Evolutionary conservation across 2,329 filamentous ascomycete genomes (phyloP).

Genomic region (Lasiodiplodia hormozganensis): DNA sequence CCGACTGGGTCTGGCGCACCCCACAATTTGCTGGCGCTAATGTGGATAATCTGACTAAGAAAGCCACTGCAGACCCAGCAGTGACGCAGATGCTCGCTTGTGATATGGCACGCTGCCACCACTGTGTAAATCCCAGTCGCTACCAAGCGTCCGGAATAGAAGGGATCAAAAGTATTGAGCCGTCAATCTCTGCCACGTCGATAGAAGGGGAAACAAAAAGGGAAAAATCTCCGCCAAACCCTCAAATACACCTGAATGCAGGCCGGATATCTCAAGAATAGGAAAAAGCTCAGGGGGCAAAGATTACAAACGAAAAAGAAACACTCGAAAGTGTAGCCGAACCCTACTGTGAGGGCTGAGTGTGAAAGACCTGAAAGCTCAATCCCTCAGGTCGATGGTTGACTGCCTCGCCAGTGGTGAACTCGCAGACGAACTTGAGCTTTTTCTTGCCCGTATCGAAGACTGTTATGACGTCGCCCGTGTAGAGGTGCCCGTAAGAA

Average conservation of each 20-base stretch:
- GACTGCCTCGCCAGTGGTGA: slow-evolving; percentile 49
- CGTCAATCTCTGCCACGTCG: neutral
- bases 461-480: slow-evolving; percentile 78
- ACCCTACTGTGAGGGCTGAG: neutral
- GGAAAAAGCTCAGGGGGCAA: neutral
- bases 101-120: neutral
- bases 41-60: neutral
- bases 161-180: neutral
- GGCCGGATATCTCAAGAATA: slow-evolving; percentile 10
- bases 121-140: neutral
- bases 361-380: neutral
- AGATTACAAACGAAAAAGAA: neutral
- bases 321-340: too few species aligned
- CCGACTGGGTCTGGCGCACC: neutral
- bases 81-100: neutral
- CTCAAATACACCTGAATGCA: slow-evolving; percentile 8
- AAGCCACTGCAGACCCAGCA: neutral
- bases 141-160: neutral
- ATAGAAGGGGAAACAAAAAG: neutral
- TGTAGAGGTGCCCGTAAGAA: slow-evolving; percentile 72
- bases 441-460: slow-evolving; percentile 60
- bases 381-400: slow-evolving; percentile 21
- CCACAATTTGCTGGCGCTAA: neutral
- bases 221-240: neutral
- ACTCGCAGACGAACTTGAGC: slow-evolving; percentile 53